These are phyloP conservation scores for Trichoderma afroharzianum DNA, from an alignment of 2,329 filamentous ascomycete species.

Conservation along the genomic window DNA sequence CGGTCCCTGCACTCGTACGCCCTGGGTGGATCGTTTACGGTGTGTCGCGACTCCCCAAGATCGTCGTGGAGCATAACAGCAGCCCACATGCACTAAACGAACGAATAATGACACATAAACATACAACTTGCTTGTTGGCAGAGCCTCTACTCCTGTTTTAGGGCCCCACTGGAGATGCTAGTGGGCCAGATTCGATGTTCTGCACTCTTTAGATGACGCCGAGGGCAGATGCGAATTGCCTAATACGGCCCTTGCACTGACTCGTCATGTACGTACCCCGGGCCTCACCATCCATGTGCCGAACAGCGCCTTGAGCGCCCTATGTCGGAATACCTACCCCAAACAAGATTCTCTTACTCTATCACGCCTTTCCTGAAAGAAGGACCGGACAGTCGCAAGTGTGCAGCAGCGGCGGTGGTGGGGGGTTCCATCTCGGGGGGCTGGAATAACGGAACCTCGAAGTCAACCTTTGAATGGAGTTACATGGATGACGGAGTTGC, in stretches of 20 bases:
- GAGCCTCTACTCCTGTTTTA: background rate
- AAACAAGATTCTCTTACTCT: background rate
- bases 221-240: constrained; percentile 6
- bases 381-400: background rate
- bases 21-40: background rate
- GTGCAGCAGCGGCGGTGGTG: background rate
- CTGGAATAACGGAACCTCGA: background rate
- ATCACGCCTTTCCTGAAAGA: background rate
- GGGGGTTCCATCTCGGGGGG: background rate
- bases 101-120: background rate
- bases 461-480: background rate
- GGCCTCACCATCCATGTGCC: background rate
- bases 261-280: background rate
- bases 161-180: background rate
- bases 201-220: constrained; percentile 9
- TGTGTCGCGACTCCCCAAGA: background rate
- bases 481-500: background rate
- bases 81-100: background rate
- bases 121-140: no score
- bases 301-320: background rate
- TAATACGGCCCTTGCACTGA: background rate
- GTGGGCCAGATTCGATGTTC: constrained; percentile 12
- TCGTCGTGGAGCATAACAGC: background rate
- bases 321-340: background rate
- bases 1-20: background rate